Conservation (phyloP, 495 filamentous ascomycete species). For the Penicillium psychrofluorescens region DNA sequence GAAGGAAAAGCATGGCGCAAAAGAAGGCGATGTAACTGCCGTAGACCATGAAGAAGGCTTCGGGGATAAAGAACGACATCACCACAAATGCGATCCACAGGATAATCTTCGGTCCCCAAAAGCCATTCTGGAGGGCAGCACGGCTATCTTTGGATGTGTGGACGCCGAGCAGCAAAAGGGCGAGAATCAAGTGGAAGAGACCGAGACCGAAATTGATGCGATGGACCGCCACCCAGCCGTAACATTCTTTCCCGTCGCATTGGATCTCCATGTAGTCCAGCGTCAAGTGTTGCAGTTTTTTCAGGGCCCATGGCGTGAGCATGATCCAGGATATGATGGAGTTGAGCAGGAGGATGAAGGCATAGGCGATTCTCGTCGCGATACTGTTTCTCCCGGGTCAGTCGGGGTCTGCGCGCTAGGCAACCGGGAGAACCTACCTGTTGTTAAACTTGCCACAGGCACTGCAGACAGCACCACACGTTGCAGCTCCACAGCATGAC, state of each 20-base stretch:
- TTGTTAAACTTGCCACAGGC: constrained; percentile 94
- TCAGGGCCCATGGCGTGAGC: constrained; percentile 98
- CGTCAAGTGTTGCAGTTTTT: constrained; percentile 84
- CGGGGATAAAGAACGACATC: constrained; percentile 89
- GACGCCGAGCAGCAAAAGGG: constrained; percentile 78
- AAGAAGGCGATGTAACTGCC: constrained; percentile 88
- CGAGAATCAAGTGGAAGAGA: constrained; percentile 83
- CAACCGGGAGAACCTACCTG: constrained; percentile 49
- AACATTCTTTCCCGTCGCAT: constrained; percentile 84
- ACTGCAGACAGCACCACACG: constrained; percentile 89
- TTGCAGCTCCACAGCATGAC: constrained; percentile 92
- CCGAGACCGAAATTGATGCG: constrained; percentile 96
- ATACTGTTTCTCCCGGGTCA: constrained; percentile 50
- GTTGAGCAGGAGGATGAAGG: constrained; percentile 91
- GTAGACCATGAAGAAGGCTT: constrained; percentile 91
- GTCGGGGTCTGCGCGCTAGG: background rate
- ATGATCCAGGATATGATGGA: constrained; percentile 97
- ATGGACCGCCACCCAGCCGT: constrained; percentile 94
- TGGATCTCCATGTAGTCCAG: constrained; percentile 92
- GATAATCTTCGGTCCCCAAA: constrained; percentile 83
- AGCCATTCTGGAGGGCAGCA: constrained; percentile 88
- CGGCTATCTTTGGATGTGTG: constrained; percentile 79
- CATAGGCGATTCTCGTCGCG: constrained; percentile 95
- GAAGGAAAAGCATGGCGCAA: constrained; percentile 87
- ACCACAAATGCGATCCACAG: constrained; percentile 83